Conservation (phyloP, 805 yeast genomes). For the Ogataea saltuana region DNA sequence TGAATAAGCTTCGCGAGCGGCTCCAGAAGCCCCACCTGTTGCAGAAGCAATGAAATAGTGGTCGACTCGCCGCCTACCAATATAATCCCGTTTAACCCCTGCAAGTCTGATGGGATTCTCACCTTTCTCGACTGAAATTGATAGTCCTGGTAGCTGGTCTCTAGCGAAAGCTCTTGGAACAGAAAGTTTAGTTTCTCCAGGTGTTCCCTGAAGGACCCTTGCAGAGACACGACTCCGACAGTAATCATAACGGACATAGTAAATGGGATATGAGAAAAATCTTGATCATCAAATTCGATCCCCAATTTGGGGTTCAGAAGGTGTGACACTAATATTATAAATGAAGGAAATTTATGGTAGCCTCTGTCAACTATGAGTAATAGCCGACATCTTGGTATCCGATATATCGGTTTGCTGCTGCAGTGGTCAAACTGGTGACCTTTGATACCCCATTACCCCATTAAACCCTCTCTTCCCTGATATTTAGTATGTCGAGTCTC, state of each 20-base stretch:
- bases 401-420: no score
- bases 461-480: no score
- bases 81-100: constrained; percentile 55
- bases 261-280: background rate
- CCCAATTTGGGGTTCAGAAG: no score
- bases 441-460: no score
- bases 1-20: constrained; percentile 55
- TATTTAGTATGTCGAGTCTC: no score
- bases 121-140: constrained; percentile 47
- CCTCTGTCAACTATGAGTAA: no score
- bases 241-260: constrained; percentile 16
- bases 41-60: constrained; percentile 68
- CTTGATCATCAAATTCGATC: no score
- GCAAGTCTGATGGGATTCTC: constrained; percentile 51
- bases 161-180: constrained; percentile 29
- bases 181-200: constrained; percentile 47
- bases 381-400: no score
- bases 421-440: no score
- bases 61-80: constrained; percentile 75
- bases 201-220: constrained; percentile 79
- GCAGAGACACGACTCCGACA: constrained; percentile 77
- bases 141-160: constrained; percentile 31
- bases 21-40: constrained; percentile 56
- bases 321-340: no score
- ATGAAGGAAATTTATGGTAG: no score